Evolutionary conservation across 202 grass and related monocot species (phyloP).

Genomic region (Elaeis oleifera): DNA sequence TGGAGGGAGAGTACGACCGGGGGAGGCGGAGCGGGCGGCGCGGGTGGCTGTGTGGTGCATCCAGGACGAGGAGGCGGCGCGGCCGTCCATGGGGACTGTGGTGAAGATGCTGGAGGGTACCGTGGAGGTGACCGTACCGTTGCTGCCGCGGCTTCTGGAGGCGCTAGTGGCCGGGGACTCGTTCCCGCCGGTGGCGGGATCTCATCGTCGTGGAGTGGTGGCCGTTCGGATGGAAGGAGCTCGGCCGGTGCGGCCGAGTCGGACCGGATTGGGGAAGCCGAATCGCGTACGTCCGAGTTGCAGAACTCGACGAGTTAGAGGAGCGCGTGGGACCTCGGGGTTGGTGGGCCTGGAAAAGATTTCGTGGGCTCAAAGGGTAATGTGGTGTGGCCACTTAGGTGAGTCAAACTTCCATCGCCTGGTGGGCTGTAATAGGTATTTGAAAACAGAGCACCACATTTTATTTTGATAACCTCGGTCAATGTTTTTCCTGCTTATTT

Average conservation of each 20-base stretch:
- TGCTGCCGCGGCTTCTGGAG: slow-evolving; percentile 6
- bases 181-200: neutral
- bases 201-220: too few species aligned
- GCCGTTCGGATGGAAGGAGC: neutral
- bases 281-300: neutral
- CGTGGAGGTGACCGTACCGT: neutral
- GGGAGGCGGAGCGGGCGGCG: slow-evolving; percentile 1
- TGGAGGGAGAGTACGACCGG: neutral
- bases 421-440: too few species aligned
- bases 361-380: too few species aligned
- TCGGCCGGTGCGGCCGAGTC: neutral
- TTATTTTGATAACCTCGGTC: too few species aligned
- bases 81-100: slow-evolving; percentile 23
- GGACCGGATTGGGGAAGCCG: neutral
- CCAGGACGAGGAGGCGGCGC: slow-evolving; percentile 11
- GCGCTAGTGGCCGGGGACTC: slow-evolving; percentile 3
- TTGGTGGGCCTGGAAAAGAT: too few species aligned
- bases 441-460: too few species aligned
- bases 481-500: too few species aligned
- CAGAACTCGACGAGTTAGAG: too few species aligned
- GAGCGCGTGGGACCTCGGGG: too few species aligned
- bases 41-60: slow-evolving; percentile 20
- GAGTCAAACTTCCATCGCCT: too few species aligned
- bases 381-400: too few species aligned
- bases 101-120: slow-evolving; percentile 18